Evolutionary conservation across 495 filamentous ascomycete species (phyloP).

Genomic region (Hyaloscypha bicolor): DNA sequence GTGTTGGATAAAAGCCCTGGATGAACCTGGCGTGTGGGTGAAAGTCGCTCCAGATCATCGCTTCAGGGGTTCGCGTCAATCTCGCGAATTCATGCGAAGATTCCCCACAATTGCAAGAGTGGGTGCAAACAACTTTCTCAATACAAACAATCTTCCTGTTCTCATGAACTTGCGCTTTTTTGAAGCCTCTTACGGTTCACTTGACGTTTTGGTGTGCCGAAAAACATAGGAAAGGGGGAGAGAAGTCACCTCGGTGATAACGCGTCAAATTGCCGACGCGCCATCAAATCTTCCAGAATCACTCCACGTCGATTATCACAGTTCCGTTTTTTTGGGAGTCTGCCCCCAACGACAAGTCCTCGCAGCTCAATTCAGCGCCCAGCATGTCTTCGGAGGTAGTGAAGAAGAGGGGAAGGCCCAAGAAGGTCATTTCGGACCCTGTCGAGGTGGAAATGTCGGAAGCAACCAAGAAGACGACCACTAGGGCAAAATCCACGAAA

Average conservation of each 20-base stretch:
- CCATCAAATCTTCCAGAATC: slow-evolving; percentile 2
- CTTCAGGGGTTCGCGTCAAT: slow-evolving; percentile 28
- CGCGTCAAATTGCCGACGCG: slow-evolving; percentile 25
- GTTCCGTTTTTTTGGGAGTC: slow-evolving; percentile 11
- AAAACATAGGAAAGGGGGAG: background rate
- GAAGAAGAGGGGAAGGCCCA: slow-evolving; percentile 33
- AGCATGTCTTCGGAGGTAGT: slow-evolving; percentile 32
- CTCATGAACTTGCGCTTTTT: background rate
- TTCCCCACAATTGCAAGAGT: background rate
- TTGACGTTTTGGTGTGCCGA: background rate
- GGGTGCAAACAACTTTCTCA: background rate
- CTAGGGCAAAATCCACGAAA: slow-evolving; percentile 30
- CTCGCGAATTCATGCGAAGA: slow-evolving; percentile 28
- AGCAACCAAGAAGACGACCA: slow-evolving; percentile 20
- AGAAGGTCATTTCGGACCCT: slow-evolving; percentile 31
- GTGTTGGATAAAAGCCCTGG: background rate
- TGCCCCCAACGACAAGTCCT: background rate
- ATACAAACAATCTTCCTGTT: background rate
- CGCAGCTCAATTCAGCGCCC: background rate
- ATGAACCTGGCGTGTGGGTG: background rate
- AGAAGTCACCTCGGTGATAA: slow-evolving; percentile 10
- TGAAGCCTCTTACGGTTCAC: background rate
- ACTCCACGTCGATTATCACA: slow-evolving; percentile 7
- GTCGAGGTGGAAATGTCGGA: slow-evolving; percentile 24
- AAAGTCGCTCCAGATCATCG: slow-evolving; percentile 1